These are phyloP conservation scores for Cladosporium sp. DNA, from an alignment of 2,329 filamentous ascomycete genomes.

Conservation along the genomic window DNA sequence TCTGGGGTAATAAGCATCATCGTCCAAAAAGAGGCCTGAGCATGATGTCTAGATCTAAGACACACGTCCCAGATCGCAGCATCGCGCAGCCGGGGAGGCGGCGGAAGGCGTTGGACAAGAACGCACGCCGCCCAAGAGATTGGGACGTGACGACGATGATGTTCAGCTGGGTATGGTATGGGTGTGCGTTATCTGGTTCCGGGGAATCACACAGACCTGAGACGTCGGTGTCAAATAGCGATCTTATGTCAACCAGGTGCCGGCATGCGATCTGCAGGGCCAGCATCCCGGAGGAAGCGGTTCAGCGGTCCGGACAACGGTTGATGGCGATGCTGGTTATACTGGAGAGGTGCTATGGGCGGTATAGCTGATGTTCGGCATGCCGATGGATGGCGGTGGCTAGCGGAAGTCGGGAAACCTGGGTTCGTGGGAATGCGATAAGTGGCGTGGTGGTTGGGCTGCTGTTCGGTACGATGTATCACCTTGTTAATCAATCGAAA, in stretches of 20 bases:
- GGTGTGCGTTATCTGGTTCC: neutral
- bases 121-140: neutral
- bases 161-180: neutral
- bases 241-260: neutral
- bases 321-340: neutral
- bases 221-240: neutral
- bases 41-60: neutral
- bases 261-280: neutral
- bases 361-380: neutral
- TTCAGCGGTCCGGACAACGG: neutral
- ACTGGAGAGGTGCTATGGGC: neutral
- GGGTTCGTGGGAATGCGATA: neutral
- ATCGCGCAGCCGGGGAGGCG: neutral
- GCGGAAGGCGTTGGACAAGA: neutral
- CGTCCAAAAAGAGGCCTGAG: neutral
- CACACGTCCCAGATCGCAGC: neutral
- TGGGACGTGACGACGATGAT: neutral
- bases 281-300: neutral
- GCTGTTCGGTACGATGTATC: neutral
- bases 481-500: neutral
- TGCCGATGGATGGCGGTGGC: neutral
- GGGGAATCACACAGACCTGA: neutral
- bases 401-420: neutral
- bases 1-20: neutral
- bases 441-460: neutral